Evolutionary conservation across 805 yeast species (phyloP), one percentile per base, ranked within the genome.

Genomic region (Phaffomyces antillensis): DNA sequence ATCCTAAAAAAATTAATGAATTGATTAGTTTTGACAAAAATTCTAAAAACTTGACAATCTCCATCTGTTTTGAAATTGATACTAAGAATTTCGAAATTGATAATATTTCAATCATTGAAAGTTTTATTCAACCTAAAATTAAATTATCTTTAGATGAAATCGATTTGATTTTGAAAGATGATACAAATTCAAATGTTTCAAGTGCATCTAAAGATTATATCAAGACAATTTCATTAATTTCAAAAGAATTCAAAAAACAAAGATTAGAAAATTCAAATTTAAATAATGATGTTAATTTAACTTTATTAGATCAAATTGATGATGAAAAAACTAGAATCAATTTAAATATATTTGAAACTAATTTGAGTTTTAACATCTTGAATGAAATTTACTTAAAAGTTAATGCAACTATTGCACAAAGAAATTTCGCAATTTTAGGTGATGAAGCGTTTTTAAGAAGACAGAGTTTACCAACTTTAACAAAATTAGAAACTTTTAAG

Each of bases 401-500:
- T 5, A 91, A 93, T 64, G 71, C 79, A 37, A 86, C 95, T 1
- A 80, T 93, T 44, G 99, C 98, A 1, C 86, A 87, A 51, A 79
- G 76, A 54, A 67, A 84, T 15, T 83, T 83, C 56, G 78, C 91
- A 2, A 76, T 74, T 5, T 69, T 91, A 35, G 96, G 97, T 1
- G 89, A 84, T 52, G 64, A 71, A 42, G 86, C 98, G 0, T 76
- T 93, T 38, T 75, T 93, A 56, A 83, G 98, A 65, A 84, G 95
- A 59, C 96, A 90, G 54, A 75, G 86, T 3, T 77, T 84, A 51
- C 99, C 99, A 24, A 79, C 91, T 5, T 68, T 83, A 46, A 83
- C 81, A 32, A 86, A 89, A 58, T 71, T 91, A 65, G 93, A 86
- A 57, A 76, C 84, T 3, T 85, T 93, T 61, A 78, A 82, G 42